These are phyloP conservation scores for Pleurotus giganteus DNA, from an alignment of 768 basidiomycete species.

Conservation along the genomic window DNA sequence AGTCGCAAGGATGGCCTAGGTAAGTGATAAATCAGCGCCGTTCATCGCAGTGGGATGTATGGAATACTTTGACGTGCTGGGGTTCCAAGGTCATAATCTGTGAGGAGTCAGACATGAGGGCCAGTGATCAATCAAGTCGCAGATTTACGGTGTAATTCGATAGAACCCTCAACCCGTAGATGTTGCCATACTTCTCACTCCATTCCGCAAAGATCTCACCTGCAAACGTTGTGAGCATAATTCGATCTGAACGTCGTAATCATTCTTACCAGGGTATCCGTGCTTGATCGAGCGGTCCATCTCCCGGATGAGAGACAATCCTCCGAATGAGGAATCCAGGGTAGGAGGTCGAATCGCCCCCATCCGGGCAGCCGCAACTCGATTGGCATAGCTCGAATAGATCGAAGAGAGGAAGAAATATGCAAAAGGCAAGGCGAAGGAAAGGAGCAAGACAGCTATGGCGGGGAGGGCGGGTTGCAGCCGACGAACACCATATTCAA, in stretches of 20 bases:
- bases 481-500: background rate
- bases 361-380: slow-evolving; percentile 25
- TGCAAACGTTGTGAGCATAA: slow-evolving; percentile 13
- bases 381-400: slow-evolving; percentile 19
- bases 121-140: background rate
- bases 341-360: slow-evolving; percentile 31
- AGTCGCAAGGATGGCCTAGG: slow-evolving; percentile 40
- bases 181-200: slow-evolving; percentile 21
- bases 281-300: slow-evolving; percentile 22
- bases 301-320: slow-evolving; percentile 18
- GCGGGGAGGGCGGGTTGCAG: too few relatives aligned
- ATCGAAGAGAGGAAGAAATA: slow-evolving; percentile 12
- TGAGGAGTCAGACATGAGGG: background rate
- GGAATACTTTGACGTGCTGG: slow-evolving; percentile 44
- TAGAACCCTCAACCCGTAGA: slow-evolving; percentile 23
- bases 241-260: background rate
- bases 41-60: background rate
- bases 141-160: slow-evolving; percentile 28
- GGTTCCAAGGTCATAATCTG: slow-evolving; percentile 45
- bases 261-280: slow-evolving; percentile 31
- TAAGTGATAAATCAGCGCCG: too few relatives aligned
- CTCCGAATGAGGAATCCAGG: slow-evolving; percentile 24
- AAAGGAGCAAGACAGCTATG: background rate
- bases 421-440: background rate
- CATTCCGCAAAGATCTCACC: slow-evolving; percentile 25